Evolutionary conservation across 352 stramenopile species (phyloP), one percentile per base, ranked within the genome.

Genomic region (Phytophthora meadii): DNA sequence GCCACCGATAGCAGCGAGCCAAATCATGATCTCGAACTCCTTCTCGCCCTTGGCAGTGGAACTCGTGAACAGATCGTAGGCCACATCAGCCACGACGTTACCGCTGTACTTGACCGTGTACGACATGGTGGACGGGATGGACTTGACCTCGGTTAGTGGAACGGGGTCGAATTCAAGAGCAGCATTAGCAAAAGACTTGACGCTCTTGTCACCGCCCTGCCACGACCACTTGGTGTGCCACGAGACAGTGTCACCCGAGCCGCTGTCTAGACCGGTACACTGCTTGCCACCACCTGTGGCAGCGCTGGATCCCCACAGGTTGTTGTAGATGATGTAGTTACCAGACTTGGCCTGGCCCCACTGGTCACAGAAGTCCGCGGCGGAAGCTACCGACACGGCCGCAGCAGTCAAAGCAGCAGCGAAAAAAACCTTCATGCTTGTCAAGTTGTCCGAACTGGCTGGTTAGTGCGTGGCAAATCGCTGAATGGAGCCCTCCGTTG

Each of bases 311-410:
- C 70, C 66, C 72, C 72, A 84, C 27, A 84, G 59, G 47, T 84
- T 69, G 72, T 84, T 84, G 72, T 84, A 84, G 27, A 84, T 65
- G 63, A 81, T 84, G 69, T 72, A 84, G 59, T 76, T 59, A 36
- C 63, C 72, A 4, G 65, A 53, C 7, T 55, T 74, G 3, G 45
- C 49, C 15, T 67, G 46, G 15, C 65, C 75, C 75, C 75, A 84
- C 46, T 84, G 75, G 53, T 77, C 75, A 32, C 65, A 74, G 41
- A 74, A 70, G n/a, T 74, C 60, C 15, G 49, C 54, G 44, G 65
- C 65, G 17, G 55, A 54, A 30, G 48, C 30, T 11, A 25, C 45
- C 37, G 65, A 62, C 40, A 69, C 22, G 36, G 60, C 53, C 15
- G 54, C 60, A 46, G 65, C 60, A 14, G 46, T 54, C 34, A 68